Conservation (phyloP, 2,329 filamentous ascomycete genomes). For the Penicillium sp. region DNA sequence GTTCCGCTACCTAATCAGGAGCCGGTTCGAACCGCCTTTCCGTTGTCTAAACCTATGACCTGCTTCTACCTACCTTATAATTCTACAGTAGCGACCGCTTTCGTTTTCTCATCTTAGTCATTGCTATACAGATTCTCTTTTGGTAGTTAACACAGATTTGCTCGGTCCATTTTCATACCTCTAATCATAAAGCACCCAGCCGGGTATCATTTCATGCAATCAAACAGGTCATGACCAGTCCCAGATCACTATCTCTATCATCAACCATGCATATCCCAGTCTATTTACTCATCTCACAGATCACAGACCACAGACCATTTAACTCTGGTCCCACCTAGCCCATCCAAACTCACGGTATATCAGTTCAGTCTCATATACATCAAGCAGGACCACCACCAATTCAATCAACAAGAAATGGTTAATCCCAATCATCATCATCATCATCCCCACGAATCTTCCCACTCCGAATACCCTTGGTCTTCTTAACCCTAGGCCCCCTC, state of each 20-base stretch:
- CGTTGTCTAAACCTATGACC: too few species aligned
- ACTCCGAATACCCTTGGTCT: conserved; percentile 32
- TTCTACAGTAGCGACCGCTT: too few species aligned
- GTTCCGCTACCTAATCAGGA: too few species aligned
- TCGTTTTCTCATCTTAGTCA: not conserved
- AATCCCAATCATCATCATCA: conserved; percentile 54
- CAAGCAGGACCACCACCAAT: not conserved
- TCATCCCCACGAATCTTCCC: conserved; percentile 38
- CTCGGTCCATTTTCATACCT: not conserved
- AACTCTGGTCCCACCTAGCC: too few species aligned
- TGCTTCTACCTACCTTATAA: too few species aligned
- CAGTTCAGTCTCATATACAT: not conserved
- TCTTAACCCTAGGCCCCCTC: conserved; percentile 13
- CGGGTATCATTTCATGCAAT: not conserved
- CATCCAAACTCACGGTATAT: not conserved
- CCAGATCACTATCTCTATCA: too few species aligned
- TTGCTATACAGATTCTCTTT: not conserved
- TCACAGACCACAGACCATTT: too few species aligned
- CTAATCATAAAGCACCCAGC: not conserved
- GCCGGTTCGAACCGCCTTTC: too few species aligned
- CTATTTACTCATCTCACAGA: not conserved
- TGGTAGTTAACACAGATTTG: too few species aligned
- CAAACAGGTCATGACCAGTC: not conserved
- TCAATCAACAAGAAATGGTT: conserved; percentile 20
- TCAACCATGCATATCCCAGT: not conserved